Evolutionary conservation across 257 asterid species (phyloP).

Genomic region (Linaria vulgaris): DNA sequence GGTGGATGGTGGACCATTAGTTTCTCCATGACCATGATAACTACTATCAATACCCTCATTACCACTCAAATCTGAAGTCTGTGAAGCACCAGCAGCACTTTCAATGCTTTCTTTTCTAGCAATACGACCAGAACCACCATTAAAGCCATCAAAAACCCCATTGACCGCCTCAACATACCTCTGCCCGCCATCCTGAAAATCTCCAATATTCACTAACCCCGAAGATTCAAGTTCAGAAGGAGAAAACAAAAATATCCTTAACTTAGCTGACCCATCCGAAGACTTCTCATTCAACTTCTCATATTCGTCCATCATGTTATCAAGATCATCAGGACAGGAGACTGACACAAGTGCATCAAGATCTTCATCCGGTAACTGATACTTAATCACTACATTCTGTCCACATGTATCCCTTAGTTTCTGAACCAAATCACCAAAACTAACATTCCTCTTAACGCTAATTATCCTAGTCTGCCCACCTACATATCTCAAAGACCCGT

Average conservation of each 20-base stretch:
- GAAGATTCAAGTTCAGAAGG: conserved; percentile 70
- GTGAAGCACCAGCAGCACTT: conserved; percentile 60
- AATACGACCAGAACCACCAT: conserved; percentile 37
- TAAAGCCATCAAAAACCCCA: conserved; percentile 54
- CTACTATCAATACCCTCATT: conserved; percentile 58
- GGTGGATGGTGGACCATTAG: conserved; percentile 43
- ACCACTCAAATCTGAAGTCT: conserved; percentile 63
- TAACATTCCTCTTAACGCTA: conserved; percentile 62
- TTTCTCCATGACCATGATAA: conserved; percentile 45
- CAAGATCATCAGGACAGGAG: conserved; percentile 92
- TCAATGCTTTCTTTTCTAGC: conserved; percentile 70
- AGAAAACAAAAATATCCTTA: conserved; percentile 84
- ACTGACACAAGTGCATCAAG: conserved; percentile 94
- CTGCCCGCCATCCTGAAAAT: conserved; percentile 71
- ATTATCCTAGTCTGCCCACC: conserved; percentile 97
- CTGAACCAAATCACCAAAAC: conserved; percentile 58
- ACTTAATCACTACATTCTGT: conserved; percentile 72
- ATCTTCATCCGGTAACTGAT: conserved; percentile 96
- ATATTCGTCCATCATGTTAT: conserved; percentile 98
- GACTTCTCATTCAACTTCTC: conserved; percentile 76
- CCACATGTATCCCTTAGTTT: conserved; percentile 59
- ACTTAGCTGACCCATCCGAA: conserved; percentile 77
- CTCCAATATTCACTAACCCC: conserved; percentile 42
- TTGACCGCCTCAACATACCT: conserved; percentile 93
- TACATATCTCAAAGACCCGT: conserved; percentile 82